phyloP scores from a whole-genome alignment of 2,329 filamentous ascomycete species.

The Cladosporium sphaerospermum region DNA sequence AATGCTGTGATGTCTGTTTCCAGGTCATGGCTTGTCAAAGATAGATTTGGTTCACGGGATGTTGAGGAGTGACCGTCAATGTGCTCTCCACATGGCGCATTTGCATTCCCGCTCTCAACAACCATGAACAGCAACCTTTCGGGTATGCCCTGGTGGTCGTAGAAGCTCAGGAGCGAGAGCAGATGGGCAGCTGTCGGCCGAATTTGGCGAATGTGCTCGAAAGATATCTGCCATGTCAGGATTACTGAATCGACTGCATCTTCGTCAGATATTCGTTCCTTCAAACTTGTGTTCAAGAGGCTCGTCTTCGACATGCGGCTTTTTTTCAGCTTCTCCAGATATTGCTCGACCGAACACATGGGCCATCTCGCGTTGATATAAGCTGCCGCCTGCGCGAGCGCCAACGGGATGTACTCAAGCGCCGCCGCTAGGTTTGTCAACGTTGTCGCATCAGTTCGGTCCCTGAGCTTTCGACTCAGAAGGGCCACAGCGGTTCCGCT shows the following conservation, averaged over 20 bases:
- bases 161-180: slow-evolving; percentile 44
- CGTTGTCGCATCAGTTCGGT: neutral
- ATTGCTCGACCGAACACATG: slow-evolving; percentile 31
- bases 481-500: no score
- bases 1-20: slow-evolving; percentile 33
- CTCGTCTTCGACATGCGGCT: slow-evolving; percentile 22
- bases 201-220: slow-evolving; percentile 17
- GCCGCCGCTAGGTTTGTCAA: slow-evolving; percentile 12
- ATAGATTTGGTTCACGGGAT: no score
- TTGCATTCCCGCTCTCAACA: no score
- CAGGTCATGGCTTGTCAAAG: slow-evolving; percentile 15
- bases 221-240: slow-evolving; percentile 14
- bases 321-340: slow-evolving; percentile 34
- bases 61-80: no score
- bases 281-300: slow-evolving; percentile 3
- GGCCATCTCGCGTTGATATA: slow-evolving; percentile 27
- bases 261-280: neutral
- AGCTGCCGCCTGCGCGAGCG: slow-evolving; percentile 29
- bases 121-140: neutral
- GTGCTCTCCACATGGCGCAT: no score
- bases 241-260: slow-evolving; percentile 9
- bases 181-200: slow-evolving; percentile 34
- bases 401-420: slow-evolving; percentile 31
- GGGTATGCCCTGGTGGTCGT: slow-evolving; percentile 26
- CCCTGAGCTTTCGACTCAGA: no score